Conservation (phyloP, 306 rosid genomes). For the Cucumis melo region DNA sequence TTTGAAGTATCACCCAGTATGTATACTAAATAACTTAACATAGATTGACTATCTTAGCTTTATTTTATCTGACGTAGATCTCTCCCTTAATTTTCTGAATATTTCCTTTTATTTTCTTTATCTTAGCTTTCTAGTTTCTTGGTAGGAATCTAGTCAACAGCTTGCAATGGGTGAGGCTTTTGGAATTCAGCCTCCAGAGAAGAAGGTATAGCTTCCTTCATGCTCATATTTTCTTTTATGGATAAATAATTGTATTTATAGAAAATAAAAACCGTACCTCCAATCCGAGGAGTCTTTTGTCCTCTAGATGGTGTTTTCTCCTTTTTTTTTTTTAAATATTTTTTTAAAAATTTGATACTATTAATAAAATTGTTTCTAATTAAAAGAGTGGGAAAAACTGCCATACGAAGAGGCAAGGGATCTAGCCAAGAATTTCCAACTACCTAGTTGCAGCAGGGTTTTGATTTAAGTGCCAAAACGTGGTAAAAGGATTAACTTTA, state of each 20-base stretch:
- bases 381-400: neutral
- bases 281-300: neutral
- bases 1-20: slow-evolving; percentile 89
- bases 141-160: slow-evolving; percentile 70
- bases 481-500: neutral
- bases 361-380: neutral
- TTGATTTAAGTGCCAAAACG: neutral
- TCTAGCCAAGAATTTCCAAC: neutral
- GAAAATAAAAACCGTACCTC: neutral
- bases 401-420: neutral
- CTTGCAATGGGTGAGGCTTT: slow-evolving; percentile 97
- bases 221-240: neutral
- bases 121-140: slow-evolving; percentile 10
- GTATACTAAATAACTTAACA: slow-evolving; percentile 17
- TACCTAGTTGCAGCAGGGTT: neutral
- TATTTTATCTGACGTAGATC: slow-evolving; percentile 1
- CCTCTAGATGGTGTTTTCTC: neutral
- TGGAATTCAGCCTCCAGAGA: slow-evolving; percentile 80
- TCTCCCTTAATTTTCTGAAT: neutral
- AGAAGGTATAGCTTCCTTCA: slow-evolving; percentile 38
- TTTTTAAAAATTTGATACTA: neutral
- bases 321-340: neutral
- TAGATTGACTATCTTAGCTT: neutral
- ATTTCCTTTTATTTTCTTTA: neutral
- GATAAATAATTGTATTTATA: neutral